These are phyloP conservation scores for Prorocentrum cordatum DNA, from an alignment of 169 alveolate species.

Conservation along the genomic window DNA sequence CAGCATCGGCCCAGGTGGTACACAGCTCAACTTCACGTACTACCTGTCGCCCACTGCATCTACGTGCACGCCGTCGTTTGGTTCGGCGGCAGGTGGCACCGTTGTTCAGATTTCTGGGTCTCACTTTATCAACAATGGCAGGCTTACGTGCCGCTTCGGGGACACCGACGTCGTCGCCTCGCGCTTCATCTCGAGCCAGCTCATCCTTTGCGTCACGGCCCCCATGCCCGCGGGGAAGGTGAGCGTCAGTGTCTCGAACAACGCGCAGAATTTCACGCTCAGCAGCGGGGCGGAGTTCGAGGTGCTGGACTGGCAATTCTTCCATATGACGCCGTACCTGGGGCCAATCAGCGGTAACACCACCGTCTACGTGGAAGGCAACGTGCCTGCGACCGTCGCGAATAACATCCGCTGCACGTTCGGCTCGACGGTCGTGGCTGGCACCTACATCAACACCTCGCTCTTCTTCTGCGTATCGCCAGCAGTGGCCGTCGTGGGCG, in stretches of 20 bases:
- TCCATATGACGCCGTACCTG: slow-evolving; percentile 62
- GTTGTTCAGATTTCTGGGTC: slow-evolving; percentile 65
- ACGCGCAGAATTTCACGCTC: slow-evolving; percentile 55
- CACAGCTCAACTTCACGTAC: slow-evolving; percentile 53
- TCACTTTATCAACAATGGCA: slow-evolving; percentile 59
- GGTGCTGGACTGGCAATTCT: slow-evolving; percentile 3
- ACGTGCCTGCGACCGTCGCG: neutral
- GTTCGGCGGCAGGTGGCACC: slow-evolving; percentile 64
- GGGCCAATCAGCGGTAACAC: slow-evolving; percentile 71
- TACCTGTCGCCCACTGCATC: slow-evolving; percentile 67
- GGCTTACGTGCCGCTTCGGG: slow-evolving; percentile 67
- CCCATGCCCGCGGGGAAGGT: neutral
- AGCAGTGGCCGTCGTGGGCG: neutral
- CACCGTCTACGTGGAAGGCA: neutral
- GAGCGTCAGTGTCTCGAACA: slow-evolving; percentile 43
- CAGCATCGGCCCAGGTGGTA: slow-evolving; percentile 24
- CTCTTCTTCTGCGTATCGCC: neutral
- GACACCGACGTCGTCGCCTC: slow-evolving; percentile 14
- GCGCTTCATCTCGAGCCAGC: neutral
- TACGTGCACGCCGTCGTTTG: slow-evolving; percentile 66
- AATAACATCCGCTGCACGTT: neutral
- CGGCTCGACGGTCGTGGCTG: neutral
- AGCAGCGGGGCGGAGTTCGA: neutral
- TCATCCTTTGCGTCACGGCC: slow-evolving; percentile 1
- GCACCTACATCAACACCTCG: neutral